Base-by-base conservation (phyloP, 768 basidiomycete genomes). In the Hypholoma fasciculare region DNA sequence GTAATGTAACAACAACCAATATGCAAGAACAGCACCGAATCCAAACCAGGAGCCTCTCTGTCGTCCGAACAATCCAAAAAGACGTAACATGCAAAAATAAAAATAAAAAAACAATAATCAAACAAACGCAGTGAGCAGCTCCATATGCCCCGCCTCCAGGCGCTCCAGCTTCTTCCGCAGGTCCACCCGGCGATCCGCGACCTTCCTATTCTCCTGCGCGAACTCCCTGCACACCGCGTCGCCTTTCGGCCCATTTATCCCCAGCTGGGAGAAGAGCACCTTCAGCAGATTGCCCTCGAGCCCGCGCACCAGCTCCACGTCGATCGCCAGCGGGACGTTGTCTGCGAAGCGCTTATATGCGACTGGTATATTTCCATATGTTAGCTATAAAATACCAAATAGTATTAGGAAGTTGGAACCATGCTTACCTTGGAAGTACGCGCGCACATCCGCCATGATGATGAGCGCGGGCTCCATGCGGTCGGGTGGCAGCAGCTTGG, bases 391-490 rank as follows among this genome's bases (percentile, higher is more conserved):
- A 46, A 8, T 4, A 34, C 17, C 13, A 8, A 26, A 39, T 19
- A 42, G 11, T 8, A 11, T 27, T 4, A 16, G 2, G 19, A 20
- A 1, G 17, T 13, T 23, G n/a, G n/a, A n/a, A 37, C 38, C 11
- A 38, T 36, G 44, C 39, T 17, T 63, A 86, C 87, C 86, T 76
- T 89, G 85, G 68, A 88, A 88, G 59, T 88, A 89, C 0, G 84
- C 87, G 1, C 86, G 76, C 0, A 87, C 85, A 56, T 82, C 80
- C 0, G 85, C 84, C 86, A 89, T 88, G 64, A 88, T 86, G 7
- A 70, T 62, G 19, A 89, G 55, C 0, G 82, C 82, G 0, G 78
- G 75, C 34, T 84, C 84, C 71, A 75, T 76, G 0, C 69, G 70
- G 55, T 86, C 84, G 0, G 76, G 57, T 0, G 82, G 76, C 2